Conservation (phyloP, 495 filamentous ascomycete genomes). For the Rusavskia elegans region DNA sequence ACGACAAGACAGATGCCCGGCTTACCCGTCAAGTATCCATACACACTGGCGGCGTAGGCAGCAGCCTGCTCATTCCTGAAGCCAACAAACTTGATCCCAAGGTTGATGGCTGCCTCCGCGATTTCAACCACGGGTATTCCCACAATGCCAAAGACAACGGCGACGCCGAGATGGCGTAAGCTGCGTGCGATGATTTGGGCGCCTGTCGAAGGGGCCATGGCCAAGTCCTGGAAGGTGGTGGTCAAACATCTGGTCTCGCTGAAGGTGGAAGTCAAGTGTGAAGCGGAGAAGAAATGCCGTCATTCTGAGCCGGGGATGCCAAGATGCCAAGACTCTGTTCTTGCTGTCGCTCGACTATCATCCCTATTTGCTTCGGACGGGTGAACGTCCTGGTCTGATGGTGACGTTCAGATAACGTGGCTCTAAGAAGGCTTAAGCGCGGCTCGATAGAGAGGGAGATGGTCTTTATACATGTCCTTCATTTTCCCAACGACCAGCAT, state of each 20-base stretch:
- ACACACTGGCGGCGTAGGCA: conserved; percentile 45
- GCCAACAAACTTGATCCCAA: conserved; percentile 48
- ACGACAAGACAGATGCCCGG: conserved; percentile 50
- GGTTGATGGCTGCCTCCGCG: conserved; percentile 43
- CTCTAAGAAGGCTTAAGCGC: no score
- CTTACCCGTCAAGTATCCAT: conserved; percentile 47
- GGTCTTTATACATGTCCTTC: no score
- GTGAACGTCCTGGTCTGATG: no score
- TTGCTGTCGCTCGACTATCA: no score
- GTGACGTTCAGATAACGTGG: no score
- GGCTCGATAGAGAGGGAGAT: no score
- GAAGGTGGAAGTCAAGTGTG: background rate
- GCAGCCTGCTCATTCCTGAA: conserved; percentile 55
- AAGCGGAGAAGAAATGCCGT: background rate
- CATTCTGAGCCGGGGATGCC: background rate
- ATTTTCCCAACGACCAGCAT: no score
- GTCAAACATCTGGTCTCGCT: background rate
- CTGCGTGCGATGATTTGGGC: conserved; percentile 43
- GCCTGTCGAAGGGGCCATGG: conserved; percentile 29
- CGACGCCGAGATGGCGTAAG: conserved; percentile 37
- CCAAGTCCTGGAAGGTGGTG: background rate
- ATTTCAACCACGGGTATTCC: conserved; percentile 51
- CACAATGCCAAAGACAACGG: conserved; percentile 47
- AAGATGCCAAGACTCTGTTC: background rate
- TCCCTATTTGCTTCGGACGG: no score